phyloP scores from a whole-genome alignment of 2,329 filamentous ascomycete genomes.

The Colletotrichum sp. region DNA sequence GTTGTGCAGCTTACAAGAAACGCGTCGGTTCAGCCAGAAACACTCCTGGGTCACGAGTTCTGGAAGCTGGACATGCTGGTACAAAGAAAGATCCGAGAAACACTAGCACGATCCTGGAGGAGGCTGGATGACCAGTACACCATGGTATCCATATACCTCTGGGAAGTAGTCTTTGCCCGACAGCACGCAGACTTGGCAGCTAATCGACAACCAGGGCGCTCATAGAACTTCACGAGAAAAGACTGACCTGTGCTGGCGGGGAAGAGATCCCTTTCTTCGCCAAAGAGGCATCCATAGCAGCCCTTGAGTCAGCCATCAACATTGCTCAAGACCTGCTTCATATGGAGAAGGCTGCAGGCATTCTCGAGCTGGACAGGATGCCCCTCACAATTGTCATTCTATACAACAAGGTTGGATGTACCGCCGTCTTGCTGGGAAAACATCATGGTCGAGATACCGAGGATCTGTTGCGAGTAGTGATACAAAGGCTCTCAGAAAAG shows the following conservation, averaged over 20 bases:
- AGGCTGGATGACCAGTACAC: neutral
- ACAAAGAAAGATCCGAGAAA: neutral
- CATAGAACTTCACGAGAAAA: neutral
- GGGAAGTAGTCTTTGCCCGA: neutral
- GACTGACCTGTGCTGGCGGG: neutral
- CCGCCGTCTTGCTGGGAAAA: neutral
- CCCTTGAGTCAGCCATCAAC: neutral
- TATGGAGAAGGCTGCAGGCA: neutral
- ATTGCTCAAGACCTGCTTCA: neutral
- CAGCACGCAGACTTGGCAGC: neutral
- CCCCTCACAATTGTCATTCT: neutral
- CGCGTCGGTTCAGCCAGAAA: neutral
- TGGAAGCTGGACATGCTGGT: neutral
- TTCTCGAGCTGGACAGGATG: neutral
- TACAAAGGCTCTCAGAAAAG: neutral
- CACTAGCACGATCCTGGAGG: neutral
- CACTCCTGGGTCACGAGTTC: neutral
- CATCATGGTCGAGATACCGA: neutral
- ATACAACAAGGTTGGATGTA: neutral
- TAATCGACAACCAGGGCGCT: neutral
- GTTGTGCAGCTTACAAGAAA: neutral
- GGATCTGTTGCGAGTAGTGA: neutral
- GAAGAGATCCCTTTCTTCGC: neutral
- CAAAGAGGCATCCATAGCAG: neutral
- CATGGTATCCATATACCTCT: neutral